A percentile compares a stretch with the other conserved stretches of the same genome.
These are phyloP conservation scores for Pyrenula aspistea DNA, from an alignment of 495 filamentous ascomycete species.

Conservation along the genomic window DNA sequence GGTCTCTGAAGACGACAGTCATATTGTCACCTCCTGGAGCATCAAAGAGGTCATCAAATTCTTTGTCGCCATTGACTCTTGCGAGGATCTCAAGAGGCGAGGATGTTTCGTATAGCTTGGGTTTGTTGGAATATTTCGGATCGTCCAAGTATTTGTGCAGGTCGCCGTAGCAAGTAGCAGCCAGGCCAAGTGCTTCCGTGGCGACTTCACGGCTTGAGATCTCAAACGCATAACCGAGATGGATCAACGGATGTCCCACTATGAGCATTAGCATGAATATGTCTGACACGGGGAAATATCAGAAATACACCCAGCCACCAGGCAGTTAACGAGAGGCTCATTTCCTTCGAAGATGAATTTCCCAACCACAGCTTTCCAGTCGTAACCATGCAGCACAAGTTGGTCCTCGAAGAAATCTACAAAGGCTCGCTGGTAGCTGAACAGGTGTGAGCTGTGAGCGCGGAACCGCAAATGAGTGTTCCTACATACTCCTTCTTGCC, in stretches of 20 bases:
- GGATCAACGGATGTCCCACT: slow-evolving; percentile 85
- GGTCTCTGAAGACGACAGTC: slow-evolving; percentile 48
- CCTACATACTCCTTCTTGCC: slow-evolving; percentile 47
- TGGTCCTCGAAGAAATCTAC: slow-evolving; percentile 89
- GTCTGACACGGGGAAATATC: neutral
- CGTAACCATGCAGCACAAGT: slow-evolving; percentile 60
- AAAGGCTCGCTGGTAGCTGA: slow-evolving; percentile 75
- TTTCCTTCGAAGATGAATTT: slow-evolving; percentile 67
- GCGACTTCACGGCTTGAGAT: slow-evolving; percentile 65
- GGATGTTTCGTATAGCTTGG: slow-evolving; percentile 26
- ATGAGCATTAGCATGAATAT: neutral
- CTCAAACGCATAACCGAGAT: slow-evolving; percentile 81
- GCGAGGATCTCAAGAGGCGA: slow-evolving; percentile 55
- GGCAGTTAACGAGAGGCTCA: slow-evolving; percentile 63
- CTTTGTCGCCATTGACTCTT: slow-evolving; percentile 38
- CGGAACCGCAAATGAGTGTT: neutral
- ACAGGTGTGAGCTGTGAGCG: neutral
- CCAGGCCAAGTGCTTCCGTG: slow-evolving; percentile 69
- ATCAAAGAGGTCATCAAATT: slow-evolving; percentile 44
- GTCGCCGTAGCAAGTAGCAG: slow-evolving; percentile 58
- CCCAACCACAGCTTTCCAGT: slow-evolving; percentile 68
- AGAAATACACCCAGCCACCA: slow-evolving; percentile 64
- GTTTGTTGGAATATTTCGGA: slow-evolving; percentile 44
- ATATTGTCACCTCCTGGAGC: slow-evolving; percentile 52
- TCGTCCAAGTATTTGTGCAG: slow-evolving; percentile 73